phyloP scores from a whole-genome alignment of 192 early-diverging fungal genomes.

The Dispira parvispora region DNA sequence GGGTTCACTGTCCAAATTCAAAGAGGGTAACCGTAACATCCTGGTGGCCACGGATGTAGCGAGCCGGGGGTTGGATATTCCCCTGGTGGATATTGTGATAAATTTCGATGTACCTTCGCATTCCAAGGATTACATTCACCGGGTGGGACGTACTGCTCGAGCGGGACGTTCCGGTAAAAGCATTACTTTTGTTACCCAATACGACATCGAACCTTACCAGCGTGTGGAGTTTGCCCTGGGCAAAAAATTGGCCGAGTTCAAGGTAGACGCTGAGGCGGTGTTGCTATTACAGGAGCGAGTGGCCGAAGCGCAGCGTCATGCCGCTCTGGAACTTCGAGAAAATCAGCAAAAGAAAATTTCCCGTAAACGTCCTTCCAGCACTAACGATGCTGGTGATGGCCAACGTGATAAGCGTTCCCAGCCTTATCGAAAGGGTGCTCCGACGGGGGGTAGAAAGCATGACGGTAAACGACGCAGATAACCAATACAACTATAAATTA shows the following conservation, averaged over 20 bases:
- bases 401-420: background rate
- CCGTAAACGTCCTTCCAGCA: background rate
- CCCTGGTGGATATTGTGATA: slow-evolving; percentile 84
- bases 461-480: no score
- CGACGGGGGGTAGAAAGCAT: no score
- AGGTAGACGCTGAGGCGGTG: slow-evolving; percentile 65
- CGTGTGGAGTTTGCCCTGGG: slow-evolving; percentile 81
- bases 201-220: slow-evolving; percentile 90
- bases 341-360: slow-evolving; percentile 21
- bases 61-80: slow-evolving; percentile 85
- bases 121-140: slow-evolving; percentile 79
- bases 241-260: slow-evolving; percentile 76
- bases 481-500: no score
- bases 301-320: slow-evolving; percentile 71
- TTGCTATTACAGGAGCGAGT: slow-evolving; percentile 90
- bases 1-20: slow-evolving; percentile 90
- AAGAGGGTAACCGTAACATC: slow-evolving; percentile 69
- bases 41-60: slow-evolving; percentile 94
- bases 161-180: slow-evolving; percentile 67
- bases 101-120: slow-evolving; percentile 92
- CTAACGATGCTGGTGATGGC: background rate
- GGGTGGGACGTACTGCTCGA: slow-evolving; percentile 72
- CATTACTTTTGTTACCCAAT: slow-evolving; percentile 71
- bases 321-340: slow-evolving; percentile 72
- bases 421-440: no score